Evolutionary conservation across 2,329 filamentous ascomycete genomes (phyloP).

Genomic region (Fusarium penzigii): DNA sequence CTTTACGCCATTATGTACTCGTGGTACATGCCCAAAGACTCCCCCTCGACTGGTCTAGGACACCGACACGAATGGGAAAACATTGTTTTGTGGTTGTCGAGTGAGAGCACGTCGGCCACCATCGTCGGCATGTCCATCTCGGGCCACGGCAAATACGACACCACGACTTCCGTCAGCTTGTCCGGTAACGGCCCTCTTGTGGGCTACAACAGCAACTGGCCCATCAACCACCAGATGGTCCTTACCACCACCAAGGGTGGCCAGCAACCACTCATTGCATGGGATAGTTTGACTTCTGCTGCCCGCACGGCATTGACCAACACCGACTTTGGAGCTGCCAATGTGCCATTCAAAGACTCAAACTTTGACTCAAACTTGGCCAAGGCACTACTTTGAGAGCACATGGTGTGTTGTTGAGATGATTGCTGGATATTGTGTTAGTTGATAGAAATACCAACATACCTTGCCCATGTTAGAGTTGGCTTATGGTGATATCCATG

Average conservation of each 20-base stretch:
- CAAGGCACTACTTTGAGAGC: conserved; percentile 16
- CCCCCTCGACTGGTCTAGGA: conserved; percentile 27
- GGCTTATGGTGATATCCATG: no score
- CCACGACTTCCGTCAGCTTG: conserved; percentile 23
- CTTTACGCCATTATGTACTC: conserved; percentile 45
- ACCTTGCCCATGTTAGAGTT: no score
- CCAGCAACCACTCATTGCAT: conserved; percentile 45
- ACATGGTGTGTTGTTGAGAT: not conserved
- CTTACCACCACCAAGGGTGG: conserved; percentile 40
- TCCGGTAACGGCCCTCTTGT: conserved; percentile 32
- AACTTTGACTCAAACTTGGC: conserved; percentile 27
- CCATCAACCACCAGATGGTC: conserved; percentile 39
- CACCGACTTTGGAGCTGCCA: conserved; percentile 45
- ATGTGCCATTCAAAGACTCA: conserved; percentile 42
- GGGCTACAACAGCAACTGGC: conserved; percentile 35
- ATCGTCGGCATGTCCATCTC: conserved; percentile 40
- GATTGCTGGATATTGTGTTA: no score
- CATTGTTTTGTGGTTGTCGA: conserved; percentile 30
- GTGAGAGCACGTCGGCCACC: conserved; percentile 23
- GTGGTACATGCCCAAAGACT: conserved; percentile 51
- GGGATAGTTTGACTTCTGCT: conserved; percentile 41
- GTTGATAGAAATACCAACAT: no score
- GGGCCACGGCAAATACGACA: conserved; percentile 38
- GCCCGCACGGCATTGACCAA: conserved; percentile 39
- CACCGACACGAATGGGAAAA: conserved; percentile 33